Evolutionary conservation across 192 early-diverging fungal genomes (phyloP), one percentile per base, ranked within the genome.

Genomic region (Gamsiella multidivaricata): DNA sequence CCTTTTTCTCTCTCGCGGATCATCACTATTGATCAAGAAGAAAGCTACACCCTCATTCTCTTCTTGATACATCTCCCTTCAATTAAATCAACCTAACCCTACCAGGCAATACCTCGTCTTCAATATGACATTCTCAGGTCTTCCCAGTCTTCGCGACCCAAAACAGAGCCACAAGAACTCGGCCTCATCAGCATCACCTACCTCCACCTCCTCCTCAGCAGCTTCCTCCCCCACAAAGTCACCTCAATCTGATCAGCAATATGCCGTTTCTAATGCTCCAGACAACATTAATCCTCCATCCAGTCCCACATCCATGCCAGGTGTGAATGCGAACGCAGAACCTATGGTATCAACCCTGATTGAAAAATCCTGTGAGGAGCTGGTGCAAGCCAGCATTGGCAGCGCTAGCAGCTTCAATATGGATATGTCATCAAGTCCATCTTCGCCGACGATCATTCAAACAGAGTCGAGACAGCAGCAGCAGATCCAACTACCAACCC

Each of bases 121-220:
- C 52, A 59, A 41, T n/a, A 75, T 76, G 73, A 76, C 73, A 37
- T 76, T 76, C 65, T 76, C 73, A 1, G 73, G 73, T n/a, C 73
- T 68, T 2, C 73, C 65, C 25, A 65, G 49, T 36, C 33, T 76
- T 23, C 73, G 73, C 17, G 73, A 76, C 46, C 65, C 65, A n/a
- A 76, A 76, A 43, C 73, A 67, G 49, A 76, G 59, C 33, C 34
- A 41, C 20, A 76, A 76, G 45, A 62, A 66, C 42, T 60, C 71
- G 14, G 33, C 2, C 29, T 67, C 59, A 0, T 55, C 62, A 31
- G n/a, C 63, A 23, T 55, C 56, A 32, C 54, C 65, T 26, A 31
- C 65, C 20, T n/a, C 62, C 9, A 51, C 59, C 4, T 14, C 36
- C 25, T 61, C 63, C 10, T 47, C 50, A 9, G 23, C 72, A 41